Base-by-base conservation (phyloP, 1,139 yeast species). In the Saccharomyces hybrid region DNA sequence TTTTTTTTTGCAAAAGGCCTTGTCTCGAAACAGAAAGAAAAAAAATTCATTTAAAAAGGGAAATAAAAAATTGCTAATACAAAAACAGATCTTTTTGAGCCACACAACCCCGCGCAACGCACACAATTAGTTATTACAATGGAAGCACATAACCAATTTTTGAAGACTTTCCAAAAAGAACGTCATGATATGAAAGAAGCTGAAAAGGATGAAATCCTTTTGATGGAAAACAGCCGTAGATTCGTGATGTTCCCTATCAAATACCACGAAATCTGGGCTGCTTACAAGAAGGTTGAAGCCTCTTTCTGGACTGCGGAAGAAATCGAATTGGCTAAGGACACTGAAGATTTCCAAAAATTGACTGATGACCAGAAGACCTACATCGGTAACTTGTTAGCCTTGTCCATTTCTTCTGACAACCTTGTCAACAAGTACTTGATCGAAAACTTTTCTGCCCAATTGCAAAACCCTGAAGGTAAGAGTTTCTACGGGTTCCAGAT, bases 241-340 rank as follows among this genome's bases (percentile, higher is more conserved):
- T 93, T 90, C 70, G 99, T 93, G 54, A 78, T 93, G 65, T 95
- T 93, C 84, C 99, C 99, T 61, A 90, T 93, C 75, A 88, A 88
- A 75, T 95, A 90, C 77, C 95, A 91, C 72, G 98, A 93, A 76
- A 88, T 95, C 69, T 93, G 99, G 98, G 96, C 91, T 73, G 93
- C 95, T 81, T 93, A 93, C 77, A 93, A 93, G 79, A 90, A 91
- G 76, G 97, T 98, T 47, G 99, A 93, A 78, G 98, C 99, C 27
- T 89, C 97, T 11, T 93, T 93, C 81, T 93, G 99, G 99, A 93
- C 99, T 52, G 97, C 99, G 54, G 99, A 93, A 78, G 99, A 93
- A 77, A 90, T 95, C 64, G 99, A 93, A 73, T 80, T 93, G 64
- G 84, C 95, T 59, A 93, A 93, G 78, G 99, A 93, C 72, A 71